Percentiles rank a stretch among this genome's conserved stretches.
Conservation (phyloP, 2,329 filamentous ascomycete species). For the Aspergillus sp. region DNA sequence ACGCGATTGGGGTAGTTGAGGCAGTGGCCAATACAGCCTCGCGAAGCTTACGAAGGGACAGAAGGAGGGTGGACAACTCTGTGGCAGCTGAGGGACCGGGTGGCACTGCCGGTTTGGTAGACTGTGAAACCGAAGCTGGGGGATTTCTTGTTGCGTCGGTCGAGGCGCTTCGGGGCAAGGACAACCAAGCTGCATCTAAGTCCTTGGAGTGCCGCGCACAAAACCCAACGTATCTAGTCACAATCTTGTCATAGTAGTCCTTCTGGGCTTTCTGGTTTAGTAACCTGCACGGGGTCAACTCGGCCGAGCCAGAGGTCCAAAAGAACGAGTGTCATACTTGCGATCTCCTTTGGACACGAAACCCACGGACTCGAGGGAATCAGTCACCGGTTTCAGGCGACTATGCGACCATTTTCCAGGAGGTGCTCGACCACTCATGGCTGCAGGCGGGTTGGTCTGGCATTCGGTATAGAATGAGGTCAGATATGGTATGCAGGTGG, state of each 20-base stretch:
- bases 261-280: slow-evolving; percentile 78
- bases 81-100: slow-evolving; percentile 50
- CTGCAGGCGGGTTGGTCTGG: not conserved
- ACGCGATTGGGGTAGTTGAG: slow-evolving; percentile 71
- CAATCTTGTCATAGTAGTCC: slow-evolving; percentile 80
- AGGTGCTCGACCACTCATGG: slow-evolving; percentile 22
- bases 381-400: slow-evolving; percentile 71
- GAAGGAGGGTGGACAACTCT: slow-evolving; percentile 72
- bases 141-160: slow-evolving; percentile 42
- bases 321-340: slow-evolving; percentile 54
- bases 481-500: not conserved
- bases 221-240: slow-evolving; percentile 85
- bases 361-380: slow-evolving; percentile 78
- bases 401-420: slow-evolving; percentile 24
- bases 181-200: slow-evolving; percentile 72
- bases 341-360: slow-evolving; percentile 89
- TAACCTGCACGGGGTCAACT: slow-evolving; percentile 51
- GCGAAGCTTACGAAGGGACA: slow-evolving; percentile 85
- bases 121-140: slow-evolving; percentile 29
- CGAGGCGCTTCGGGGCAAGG: slow-evolving; percentile 50
- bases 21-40: slow-evolving; percentile 78
- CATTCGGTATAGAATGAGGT: not conserved
- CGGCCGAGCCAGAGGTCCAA: slow-evolving; percentile 8
- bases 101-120: slow-evolving; percentile 23
- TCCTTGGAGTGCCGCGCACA: slow-evolving; percentile 74